Conservation (phyloP, 345 rosid genomes). For the Camelina neglecta region DNA sequence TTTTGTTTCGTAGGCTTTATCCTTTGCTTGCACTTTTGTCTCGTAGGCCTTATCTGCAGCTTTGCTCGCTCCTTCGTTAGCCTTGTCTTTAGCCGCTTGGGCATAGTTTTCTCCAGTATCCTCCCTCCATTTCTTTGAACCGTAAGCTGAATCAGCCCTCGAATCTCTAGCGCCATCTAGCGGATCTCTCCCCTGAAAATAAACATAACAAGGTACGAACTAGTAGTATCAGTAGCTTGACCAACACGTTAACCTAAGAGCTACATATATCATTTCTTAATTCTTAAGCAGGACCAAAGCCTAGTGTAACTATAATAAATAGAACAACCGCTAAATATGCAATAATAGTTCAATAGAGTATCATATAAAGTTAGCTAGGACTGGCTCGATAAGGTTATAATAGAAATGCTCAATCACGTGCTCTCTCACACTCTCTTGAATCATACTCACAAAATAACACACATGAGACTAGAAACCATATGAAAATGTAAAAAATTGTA, state of each 20-base stretch:
- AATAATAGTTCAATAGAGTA: not conserved
- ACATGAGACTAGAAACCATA: not conserved
- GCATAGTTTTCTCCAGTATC: constrained; percentile 27
- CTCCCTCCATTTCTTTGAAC: constrained; percentile 39
- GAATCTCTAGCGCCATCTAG: constrained; percentile 30
- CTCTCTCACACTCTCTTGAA: not conserved
- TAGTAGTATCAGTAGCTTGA: not conserved
- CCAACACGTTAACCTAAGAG: constrained; percentile 21
- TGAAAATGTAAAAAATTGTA: not conserved
- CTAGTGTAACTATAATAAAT: not conserved
- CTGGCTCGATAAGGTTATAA: not conserved
- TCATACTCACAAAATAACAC: not conserved
- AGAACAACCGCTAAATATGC: not conserved
- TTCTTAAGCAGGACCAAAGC: not conserved
- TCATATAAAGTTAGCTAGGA: not conserved
- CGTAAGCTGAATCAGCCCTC: constrained; percentile 31
- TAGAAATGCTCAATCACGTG: too few relatives aligned
- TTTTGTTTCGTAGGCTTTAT: constrained; percentile 34
- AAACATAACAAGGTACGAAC: not conserved
- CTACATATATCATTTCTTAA: not conserved
- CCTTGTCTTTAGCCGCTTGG: constrained; percentile 33
- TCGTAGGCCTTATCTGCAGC: constrained; percentile 39
- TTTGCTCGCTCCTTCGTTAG: constrained; percentile 36
- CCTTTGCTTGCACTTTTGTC: constrained; percentile 40
- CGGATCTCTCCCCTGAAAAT: constrained; percentile 35